Percentiles rank a stretch among this genome's conserved stretches.
Conservation (phyloP, 1,284 basidiomycete genomes). For the Erythrobasidium hasegawianum region DNA sequence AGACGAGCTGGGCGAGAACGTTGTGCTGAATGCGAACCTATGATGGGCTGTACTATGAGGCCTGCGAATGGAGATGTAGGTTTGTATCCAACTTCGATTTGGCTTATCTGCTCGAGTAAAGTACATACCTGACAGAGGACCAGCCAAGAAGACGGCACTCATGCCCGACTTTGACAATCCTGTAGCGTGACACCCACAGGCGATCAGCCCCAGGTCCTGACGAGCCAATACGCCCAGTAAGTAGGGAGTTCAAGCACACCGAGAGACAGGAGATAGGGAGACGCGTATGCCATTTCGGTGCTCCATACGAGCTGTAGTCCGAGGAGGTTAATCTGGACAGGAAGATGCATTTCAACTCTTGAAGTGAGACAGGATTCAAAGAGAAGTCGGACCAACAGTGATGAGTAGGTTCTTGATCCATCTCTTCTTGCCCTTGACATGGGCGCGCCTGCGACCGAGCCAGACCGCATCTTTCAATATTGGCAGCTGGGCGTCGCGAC, state of each 20-base stretch:
- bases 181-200: neutral
- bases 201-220: too few relatives aligned
- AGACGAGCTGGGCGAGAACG: neutral
- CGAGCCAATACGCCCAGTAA: too few relatives aligned
- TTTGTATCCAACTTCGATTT: neutral
- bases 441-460: constrained; percentile 19
- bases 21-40: constrained; percentile 37
- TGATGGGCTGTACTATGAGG: constrained; percentile 49
- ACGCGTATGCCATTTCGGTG: constrained; percentile 43
- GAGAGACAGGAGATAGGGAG: constrained; percentile 44
- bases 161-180: constrained; percentile 38
- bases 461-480: neutral
- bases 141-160: constrained; percentile 50
- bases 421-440: constrained; percentile 21
- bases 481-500: neutral
- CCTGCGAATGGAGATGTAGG: neutral
- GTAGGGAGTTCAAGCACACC: constrained; percentile 29
- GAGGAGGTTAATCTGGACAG: constrained; percentile 24
- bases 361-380: neutral
- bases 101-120: neutral
- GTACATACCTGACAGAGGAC: constrained; percentile 35
- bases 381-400: constrained; percentile 6
- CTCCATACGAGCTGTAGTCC: constrained; percentile 43
- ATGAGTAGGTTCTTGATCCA: constrained; percentile 29
- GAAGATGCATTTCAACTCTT: neutral